phyloP scores from a whole-genome alignment of 352 stramenopile genomes.

The Phytophthora capsici region DNA sequence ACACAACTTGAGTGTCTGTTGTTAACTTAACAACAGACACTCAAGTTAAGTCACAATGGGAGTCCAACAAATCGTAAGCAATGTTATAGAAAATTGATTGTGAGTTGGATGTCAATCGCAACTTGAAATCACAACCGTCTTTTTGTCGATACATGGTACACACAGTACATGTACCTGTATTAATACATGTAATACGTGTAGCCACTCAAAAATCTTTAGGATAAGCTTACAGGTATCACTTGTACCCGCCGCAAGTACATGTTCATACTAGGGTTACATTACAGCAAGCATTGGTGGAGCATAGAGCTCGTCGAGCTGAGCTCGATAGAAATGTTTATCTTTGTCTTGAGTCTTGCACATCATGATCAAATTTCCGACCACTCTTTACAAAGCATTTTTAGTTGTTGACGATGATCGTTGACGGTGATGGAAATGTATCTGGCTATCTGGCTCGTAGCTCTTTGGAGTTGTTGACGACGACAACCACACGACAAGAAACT shows the following conservation, averaged over 20 bases:
- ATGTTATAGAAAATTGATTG: too few species aligned
- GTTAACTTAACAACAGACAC: too few species aligned
- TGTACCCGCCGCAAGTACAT: too few species aligned
- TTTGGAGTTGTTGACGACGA: neutral
- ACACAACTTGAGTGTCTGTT: too few species aligned
- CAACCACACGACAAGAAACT: neutral
- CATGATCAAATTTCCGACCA: conserved; percentile 4
- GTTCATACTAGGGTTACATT: too few species aligned
- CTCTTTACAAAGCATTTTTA: neutral
- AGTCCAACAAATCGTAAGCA: too few species aligned
- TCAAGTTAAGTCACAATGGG: too few species aligned
- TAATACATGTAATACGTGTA: too few species aligned
- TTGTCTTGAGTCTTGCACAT: neutral
- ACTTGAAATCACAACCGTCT: neutral
- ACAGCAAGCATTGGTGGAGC: neutral
- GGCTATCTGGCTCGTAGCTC: conserved; percentile 1
- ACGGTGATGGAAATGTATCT: neutral
- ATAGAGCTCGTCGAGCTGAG: too few species aligned
- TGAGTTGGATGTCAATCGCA: too few species aligned
- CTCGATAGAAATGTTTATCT: neutral
- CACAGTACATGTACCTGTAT: too few species aligned
- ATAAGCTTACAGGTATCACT: neutral
- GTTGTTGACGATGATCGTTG: neutral
- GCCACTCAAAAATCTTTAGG: neutral
- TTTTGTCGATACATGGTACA: neutral